Evolutionary conservation across 768 basidiomycete species (phyloP), one percentile per base, ranked within the genome.

Genomic region (Fomitopsis serialis): DNA sequence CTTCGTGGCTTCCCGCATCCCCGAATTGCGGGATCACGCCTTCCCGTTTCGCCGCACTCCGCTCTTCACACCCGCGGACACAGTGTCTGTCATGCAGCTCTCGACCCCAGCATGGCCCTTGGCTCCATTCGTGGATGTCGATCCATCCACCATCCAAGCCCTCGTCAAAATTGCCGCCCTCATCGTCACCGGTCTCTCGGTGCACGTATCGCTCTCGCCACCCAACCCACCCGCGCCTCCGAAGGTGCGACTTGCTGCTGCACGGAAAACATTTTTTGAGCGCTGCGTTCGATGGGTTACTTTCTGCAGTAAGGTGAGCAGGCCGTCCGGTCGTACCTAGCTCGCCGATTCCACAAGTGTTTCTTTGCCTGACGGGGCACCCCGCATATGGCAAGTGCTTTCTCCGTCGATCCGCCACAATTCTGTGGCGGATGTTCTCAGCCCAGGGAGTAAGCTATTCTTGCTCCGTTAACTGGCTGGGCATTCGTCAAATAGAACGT

Each of bases 251-350:
- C 51, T 53, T 37, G 37, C 55, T 44, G 54, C 59, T 46, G 54
- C 53, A 48, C 52, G 54, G 27, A 52, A 54, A 45, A 61, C 61
- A 17, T 51, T 64, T 11, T 64, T 64, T 53, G 63, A 64, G 48
- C 57, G 61, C 50, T 52, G 53, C 40, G 57, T 64, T 19, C 59
- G 56, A 25, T 55, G 59, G 58, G 56, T 64, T 42, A 64, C 63
- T 13, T 62, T 62, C 55, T 61, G 59, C 54, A 62, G 58, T 54
- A 64, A 64, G 57, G 63, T 64, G 13, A 42, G 61, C 52, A 24
- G 3, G 6, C 11, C 6, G 15, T 3, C 10, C 10, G 5, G 17
- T 21, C 29, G 29, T 32, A 32, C n/a, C n/a, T n/a, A 32, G 29
- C 29, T 32, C 29, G 29, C 29, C 5, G 29, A 32, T 32, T 32